Percentiles rank a stretch among this genome's conserved stretches.
Evolutionary conservation across 108 stramenopile species (phyloP).

Genomic region (Bacterosira constricta): DNA sequence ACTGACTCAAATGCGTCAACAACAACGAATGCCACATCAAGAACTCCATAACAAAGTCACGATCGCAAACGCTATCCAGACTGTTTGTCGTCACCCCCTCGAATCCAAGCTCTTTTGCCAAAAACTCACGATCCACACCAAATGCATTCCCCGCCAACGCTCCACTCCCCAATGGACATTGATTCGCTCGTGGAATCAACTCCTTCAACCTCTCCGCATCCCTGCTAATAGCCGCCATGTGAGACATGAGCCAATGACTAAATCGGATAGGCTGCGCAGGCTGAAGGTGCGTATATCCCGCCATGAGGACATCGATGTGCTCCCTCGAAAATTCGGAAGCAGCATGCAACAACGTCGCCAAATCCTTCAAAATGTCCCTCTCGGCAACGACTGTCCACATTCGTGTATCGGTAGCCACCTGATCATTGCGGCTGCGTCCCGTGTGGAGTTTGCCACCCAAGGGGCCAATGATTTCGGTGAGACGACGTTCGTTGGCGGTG

Average conservation of each 20-base stretch:
- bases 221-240: conserved; percentile 90
- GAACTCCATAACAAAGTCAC: conserved; percentile 98
- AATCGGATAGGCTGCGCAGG: conserved; percentile 98
- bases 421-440: conserved; percentile 96
- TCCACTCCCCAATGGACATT: conserved; percentile 95
- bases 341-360: conserved; percentile 74
- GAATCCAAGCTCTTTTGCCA: conserved; percentile 94
- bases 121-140: conserved; percentile 93
- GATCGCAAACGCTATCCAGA: conserved; percentile 97
- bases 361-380: conserved; percentile 76
- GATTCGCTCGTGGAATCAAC: conserved; percentile 88
- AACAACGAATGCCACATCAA: conserved; percentile 95
- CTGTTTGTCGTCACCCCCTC: conserved; percentile 93
- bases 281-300: conserved; percentile 99
- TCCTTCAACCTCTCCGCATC: conserved; percentile 93
- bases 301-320: conserved; percentile 94
- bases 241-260: conserved; percentile 96
- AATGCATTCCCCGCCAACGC: conserved; percentile 99
- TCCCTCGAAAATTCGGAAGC: conserved; percentile 77
- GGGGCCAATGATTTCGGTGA: conserved; percentile 95
- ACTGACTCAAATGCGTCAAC: conserved; percentile 93
- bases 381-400: conserved; percentile 93
- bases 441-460: conserved; percentile 98
- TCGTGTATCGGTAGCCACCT: conserved; percentile 97
- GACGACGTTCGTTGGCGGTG: conserved; percentile 98